These are phyloP conservation scores for Acanthamoeba quina DNA, from an alignment of 208 protist genomes.

Conservation along the genomic window DNA sequence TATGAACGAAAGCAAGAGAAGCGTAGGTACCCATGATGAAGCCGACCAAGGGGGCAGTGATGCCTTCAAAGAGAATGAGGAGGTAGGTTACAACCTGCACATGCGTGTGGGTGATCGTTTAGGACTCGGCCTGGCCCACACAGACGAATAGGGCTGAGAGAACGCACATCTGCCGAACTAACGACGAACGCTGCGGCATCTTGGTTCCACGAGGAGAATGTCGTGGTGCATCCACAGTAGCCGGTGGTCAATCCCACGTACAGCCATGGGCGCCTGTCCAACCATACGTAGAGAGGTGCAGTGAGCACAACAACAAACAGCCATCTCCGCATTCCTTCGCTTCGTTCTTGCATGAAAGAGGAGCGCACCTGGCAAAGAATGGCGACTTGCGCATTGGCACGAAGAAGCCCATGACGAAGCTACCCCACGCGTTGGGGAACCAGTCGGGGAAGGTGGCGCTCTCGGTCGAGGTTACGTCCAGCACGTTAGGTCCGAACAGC, in stretches of 20 bases:
- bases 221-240: slow-evolving; percentile 70
- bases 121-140: background rate
- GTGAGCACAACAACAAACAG: background rate
- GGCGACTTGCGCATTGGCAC: background rate
- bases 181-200: slow-evolving; percentile 2
- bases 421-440: slow-evolving; percentile 69
- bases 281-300: background rate
- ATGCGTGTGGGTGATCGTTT: background rate
- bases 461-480: slow-evolving; percentile 32
- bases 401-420: slow-evolving; percentile 69
- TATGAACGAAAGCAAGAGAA: no score
- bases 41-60: background rate
- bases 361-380: slow-evolving; percentile 7
- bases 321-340: no score
- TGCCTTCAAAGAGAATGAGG: slow-evolving; percentile 18
- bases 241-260: slow-evolving; percentile 59
- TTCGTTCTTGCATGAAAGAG: background rate
- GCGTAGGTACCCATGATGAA: slow-evolving; percentile 38
- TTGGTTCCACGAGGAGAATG: slow-evolving; percentile 69
- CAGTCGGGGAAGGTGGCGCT: slow-evolving; percentile 51
- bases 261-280: slow-evolving; percentile 18
- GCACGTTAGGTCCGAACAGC: slow-evolving; percentile 33
- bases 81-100: slow-evolving; percentile 18
- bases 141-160: background rate
- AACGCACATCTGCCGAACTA: background rate